phyloP scores from a whole-genome alignment of 2,329 filamentous ascomycete species.

The Aphanocladium album region DNA sequence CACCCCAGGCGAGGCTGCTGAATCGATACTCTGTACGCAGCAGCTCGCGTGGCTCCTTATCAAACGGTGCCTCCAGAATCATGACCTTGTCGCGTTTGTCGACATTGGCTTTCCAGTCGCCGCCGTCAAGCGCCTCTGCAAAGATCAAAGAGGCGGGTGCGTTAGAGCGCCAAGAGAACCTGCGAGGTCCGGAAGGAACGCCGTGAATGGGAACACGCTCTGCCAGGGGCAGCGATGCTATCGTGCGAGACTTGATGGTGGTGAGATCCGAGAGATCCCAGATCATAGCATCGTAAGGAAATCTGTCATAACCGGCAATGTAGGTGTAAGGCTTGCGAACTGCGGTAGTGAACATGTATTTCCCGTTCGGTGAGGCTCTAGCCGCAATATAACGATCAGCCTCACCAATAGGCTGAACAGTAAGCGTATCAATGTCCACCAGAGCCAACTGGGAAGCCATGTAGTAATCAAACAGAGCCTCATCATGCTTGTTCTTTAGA shows the following conservation, averaged over 20 bases:
- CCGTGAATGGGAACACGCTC: conserved; percentile 3
- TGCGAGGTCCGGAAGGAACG: neutral
- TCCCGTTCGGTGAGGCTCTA: conserved; percentile 2
- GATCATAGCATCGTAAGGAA: neutral
- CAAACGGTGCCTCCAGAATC: conserved; percentile 7
- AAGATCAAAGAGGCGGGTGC: neutral
- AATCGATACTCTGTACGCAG: conserved; percentile 5
- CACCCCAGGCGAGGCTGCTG: neutral
- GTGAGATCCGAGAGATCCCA: conserved; percentile 1
- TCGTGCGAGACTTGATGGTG: neutral
- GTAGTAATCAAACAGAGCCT: conserved; percentile 5
- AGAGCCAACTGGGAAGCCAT: conserved; percentile 4
- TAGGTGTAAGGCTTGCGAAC: conserved; percentile 3
- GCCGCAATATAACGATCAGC: neutral
- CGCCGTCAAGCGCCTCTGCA: conserved; percentile 2
- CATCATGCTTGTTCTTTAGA: conserved; percentile 8
- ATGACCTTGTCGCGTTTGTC: conserved; percentile 4
- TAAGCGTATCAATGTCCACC: neutral
- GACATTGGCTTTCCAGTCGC: conserved; percentile 2
- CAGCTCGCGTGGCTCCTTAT: neutral
- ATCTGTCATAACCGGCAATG: neutral
- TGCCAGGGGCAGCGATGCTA: conserved; percentile 1
- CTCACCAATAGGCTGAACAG: neutral
- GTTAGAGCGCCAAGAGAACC: conserved; percentile 2
- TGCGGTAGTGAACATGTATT: neutral